These are phyloP conservation scores for Erythrobasidium hasegawianum DNA, from an alignment of 1,284 basidiomycete species.

Conservation along the genomic window DNA sequence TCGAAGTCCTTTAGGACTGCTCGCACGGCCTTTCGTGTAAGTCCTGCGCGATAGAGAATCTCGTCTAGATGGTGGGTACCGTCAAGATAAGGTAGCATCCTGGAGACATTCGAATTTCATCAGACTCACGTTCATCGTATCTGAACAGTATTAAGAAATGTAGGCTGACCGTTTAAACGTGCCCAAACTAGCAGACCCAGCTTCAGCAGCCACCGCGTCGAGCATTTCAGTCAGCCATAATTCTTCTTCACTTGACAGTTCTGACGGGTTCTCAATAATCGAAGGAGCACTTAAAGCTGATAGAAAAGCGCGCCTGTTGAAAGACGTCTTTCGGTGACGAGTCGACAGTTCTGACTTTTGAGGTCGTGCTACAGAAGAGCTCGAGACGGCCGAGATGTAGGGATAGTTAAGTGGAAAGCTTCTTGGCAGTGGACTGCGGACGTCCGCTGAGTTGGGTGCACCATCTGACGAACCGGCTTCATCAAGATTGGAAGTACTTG, in stretches of 20 bases:
- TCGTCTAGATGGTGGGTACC: conserved; percentile 52
- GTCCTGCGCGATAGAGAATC: conserved; percentile 39
- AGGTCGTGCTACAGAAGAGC: conserved; percentile 14
- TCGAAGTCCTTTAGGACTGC: conserved; percentile 38
- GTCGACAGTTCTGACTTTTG: conserved; percentile 5
- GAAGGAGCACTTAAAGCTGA: conserved; percentile 22
- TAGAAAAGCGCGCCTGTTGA: conserved; percentile 6
- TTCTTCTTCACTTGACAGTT: conserved; percentile 26
- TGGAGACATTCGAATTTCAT: no score
- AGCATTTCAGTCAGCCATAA: conserved; percentile 28
- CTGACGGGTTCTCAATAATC: conserved; percentile 28
- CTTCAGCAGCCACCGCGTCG: conserved; percentile 10
- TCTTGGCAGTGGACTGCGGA: conserved; percentile 19
- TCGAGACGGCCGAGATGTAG: conserved; percentile 24
- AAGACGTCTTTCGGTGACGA: background rate
- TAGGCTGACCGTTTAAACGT: conserved; percentile 14
- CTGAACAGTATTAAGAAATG: conserved; percentile 32
- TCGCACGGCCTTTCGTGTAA: conserved; percentile 40
- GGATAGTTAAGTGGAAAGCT: conserved; percentile 31
- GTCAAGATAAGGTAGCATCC: conserved; percentile 55
- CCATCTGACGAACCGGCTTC: background rate
- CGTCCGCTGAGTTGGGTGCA: background rate
- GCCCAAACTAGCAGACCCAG: conserved; percentile 1
- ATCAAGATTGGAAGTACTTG: background rate
- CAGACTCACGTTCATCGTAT: background rate